Evolutionary conservation across 202 grass and related monocot genomes (phyloP).

Genomic region (Elaeis oleifera): DNA sequence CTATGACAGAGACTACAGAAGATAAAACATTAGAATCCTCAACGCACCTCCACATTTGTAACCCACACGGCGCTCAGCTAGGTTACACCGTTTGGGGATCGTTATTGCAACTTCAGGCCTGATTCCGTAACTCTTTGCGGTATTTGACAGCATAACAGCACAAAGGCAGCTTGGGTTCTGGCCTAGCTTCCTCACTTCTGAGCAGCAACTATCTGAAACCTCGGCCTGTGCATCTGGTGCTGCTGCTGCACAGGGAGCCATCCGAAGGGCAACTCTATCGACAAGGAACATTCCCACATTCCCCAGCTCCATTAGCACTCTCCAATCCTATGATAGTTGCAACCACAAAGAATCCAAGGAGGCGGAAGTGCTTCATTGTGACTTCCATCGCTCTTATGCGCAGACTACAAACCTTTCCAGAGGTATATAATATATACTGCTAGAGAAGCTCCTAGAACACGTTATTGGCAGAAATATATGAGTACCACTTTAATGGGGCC

Average conservation of each 20-base stretch:
- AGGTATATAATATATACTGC: no score
- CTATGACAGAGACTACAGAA: neutral
- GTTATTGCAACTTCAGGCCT: neutral
- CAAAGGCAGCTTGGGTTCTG: neutral
- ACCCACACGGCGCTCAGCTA: neutral
- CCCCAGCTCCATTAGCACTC: constrained; percentile 38
- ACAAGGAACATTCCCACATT: constrained; percentile 43
- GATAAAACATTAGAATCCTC: neutral
- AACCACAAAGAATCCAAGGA: constrained; percentile 31
- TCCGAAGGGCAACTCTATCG: constrained; percentile 38
- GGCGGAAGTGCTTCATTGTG: constrained; percentile 29
- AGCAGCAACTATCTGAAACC: constrained; percentile 48
- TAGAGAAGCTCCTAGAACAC: no score
- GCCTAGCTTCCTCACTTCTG: constrained; percentile 45
- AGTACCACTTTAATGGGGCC: no score
- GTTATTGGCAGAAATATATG: no score
- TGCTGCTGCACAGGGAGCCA: constrained; percentile 49
- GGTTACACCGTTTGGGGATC: neutral
- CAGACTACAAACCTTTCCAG: no score
- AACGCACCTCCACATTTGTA: neutral
- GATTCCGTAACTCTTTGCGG: neutral
- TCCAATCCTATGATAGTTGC: constrained; percentile 14
- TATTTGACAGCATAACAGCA: neutral
- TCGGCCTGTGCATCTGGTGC: constrained; percentile 39
- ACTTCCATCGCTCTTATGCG: constrained; percentile 27